phyloP scores from a whole-genome alignment of 768 basidiomycete genomes.

The Hygrocybe coccinea region DNA sequence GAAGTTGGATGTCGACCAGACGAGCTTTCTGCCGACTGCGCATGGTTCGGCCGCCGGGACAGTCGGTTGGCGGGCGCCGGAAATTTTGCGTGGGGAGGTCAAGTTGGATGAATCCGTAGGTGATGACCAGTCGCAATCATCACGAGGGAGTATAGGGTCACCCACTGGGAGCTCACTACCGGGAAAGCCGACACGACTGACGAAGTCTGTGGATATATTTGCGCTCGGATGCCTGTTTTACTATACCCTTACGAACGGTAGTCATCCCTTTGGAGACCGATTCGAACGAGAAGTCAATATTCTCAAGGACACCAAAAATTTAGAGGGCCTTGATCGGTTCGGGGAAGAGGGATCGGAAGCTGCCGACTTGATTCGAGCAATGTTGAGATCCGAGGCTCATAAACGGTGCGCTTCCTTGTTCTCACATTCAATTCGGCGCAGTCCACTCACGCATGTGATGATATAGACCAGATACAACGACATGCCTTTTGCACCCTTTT shows the following conservation, averaged over 20 bases:
- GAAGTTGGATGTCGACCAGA: conserved; percentile 92
- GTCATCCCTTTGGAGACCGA: conserved; percentile 90
- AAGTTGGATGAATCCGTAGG: conserved; percentile 73
- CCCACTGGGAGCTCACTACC: conserved; percentile 36
- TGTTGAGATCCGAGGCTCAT: conserved; percentile 75
- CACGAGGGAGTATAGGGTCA: conserved; percentile 58
- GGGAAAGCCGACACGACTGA: conserved; percentile 62
- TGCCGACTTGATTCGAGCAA: conserved; percentile 66
- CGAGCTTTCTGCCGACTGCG: conserved; percentile 88
- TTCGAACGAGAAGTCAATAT: conserved; percentile 96
- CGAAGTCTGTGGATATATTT: conserved; percentile 95
- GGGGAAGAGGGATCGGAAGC: conserved; percentile 96
- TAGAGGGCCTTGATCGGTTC: conserved; percentile 69
- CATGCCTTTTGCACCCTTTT: conserved; percentile 89
- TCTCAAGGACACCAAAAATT: conserved; percentile 66
- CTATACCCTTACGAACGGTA: conserved; percentile 83
- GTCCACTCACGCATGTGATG: background rate
- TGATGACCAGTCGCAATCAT: conserved; percentile 64
- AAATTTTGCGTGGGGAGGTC: conserved; percentile 91
- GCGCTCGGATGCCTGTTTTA: conserved; percentile 94
- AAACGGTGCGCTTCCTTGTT: conserved; percentile 51
- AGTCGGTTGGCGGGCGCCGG: conserved; percentile 96
- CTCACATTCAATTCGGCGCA: background rate
- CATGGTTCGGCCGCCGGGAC: conserved; percentile 89
- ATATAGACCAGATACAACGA: conserved; percentile 77